These are phyloP conservation scores for Jatropha podagrica DNA, from an alignment of 441 rosid genomes.

Conservation along the genomic window DNA sequence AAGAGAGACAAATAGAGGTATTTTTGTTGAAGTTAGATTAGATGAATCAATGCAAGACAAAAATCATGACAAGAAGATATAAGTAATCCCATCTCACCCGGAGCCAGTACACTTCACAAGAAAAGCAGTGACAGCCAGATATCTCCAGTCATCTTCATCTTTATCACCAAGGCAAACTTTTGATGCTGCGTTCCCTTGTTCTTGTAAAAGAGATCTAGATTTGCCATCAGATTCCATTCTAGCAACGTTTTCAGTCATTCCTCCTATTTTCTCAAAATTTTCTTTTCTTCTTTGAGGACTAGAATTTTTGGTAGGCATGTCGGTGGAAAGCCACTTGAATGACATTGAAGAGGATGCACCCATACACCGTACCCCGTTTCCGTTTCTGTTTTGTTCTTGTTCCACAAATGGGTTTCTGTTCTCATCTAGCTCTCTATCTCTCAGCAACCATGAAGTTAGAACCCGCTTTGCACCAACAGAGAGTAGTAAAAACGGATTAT, in stretches of 20 bases:
- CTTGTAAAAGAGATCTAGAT: conserved; percentile 24
- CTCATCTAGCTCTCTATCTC: conserved; percentile 39
- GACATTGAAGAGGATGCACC: conserved; percentile 59
- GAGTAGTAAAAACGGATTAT: conserved; percentile 59
- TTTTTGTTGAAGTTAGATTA: not conserved
- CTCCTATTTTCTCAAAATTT: conserved; percentile 27
- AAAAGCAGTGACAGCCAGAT: conserved; percentile 90
- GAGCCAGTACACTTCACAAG: conserved; percentile 72
- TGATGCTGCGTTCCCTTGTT: conserved; percentile 26
- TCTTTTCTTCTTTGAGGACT: conserved; percentile 35
- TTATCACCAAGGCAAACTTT: conserved; percentile 39
- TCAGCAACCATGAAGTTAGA: conserved; percentile 79
- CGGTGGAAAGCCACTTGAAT: conserved; percentile 95
- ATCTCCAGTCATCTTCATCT: conserved; percentile 94
- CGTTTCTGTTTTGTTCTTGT: conserved; percentile 19
- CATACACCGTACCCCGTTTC: conserved; percentile 31
- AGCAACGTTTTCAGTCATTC: conserved; percentile 26
- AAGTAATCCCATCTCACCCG: conserved; percentile 47
- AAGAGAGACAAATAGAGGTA: conserved; percentile 23
- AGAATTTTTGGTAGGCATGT: conserved; percentile 75
- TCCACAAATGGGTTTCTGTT: conserved; percentile 29
- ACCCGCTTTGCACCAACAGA: conserved; percentile 98
- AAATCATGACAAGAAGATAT: not conserved
- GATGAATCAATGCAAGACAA: not conserved
- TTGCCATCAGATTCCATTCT: conserved; percentile 26